These are phyloP conservation scores for Penicillium fimorum DNA, from an alignment of 495 filamentous ascomycete species.

Conservation along the genomic window DNA sequence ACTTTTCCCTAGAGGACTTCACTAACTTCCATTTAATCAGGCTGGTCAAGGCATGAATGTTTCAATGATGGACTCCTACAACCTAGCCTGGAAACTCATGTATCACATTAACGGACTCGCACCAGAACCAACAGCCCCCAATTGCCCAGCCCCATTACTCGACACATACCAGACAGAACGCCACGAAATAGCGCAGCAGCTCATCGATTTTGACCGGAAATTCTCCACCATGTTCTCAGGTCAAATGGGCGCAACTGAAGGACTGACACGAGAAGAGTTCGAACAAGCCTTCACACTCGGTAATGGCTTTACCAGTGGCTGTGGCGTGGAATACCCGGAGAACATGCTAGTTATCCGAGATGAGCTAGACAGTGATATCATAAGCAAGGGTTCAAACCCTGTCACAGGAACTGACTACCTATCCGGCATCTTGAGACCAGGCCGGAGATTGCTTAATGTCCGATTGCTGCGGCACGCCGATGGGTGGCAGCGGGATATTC, in stretches of 20 bases:
- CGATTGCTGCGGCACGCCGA: slow-evolving; percentile 42
- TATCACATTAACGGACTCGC: slow-evolving; percentile 63
- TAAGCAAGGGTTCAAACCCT: slow-evolving; percentile 12
- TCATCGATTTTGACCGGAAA: slow-evolving; percentile 69
- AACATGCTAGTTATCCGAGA: slow-evolving; percentile 34
- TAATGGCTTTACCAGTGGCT: slow-evolving; percentile 46
- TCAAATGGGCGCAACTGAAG: slow-evolving; percentile 37
- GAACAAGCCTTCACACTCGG: slow-evolving; percentile 43
- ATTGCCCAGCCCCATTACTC: slow-evolving; percentile 51
- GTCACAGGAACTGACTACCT: slow-evolving; percentile 41
- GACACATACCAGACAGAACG: slow-evolving; percentile 69
- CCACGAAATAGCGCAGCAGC: slow-evolving; percentile 63
- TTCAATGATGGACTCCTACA: slow-evolving; percentile 76
- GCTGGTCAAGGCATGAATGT: slow-evolving; percentile 89
- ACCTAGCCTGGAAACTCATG: slow-evolving; percentile 80
- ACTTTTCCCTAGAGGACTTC: not conserved
- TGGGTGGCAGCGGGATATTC: slow-evolving; percentile 39
- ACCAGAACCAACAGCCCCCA: slow-evolving; percentile 21
- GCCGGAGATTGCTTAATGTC: slow-evolving; percentile 31
- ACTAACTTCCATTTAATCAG: slow-evolving; percentile 29
- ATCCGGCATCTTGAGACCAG: slow-evolving; percentile 35
- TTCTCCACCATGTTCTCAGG: slow-evolving; percentile 51
- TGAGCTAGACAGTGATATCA: slow-evolving; percentile 1
- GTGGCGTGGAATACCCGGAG: slow-evolving; percentile 43
- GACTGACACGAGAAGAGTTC: slow-evolving; percentile 50